phyloP scores from a whole-genome alignment of 495 filamentous ascomycete species.

The Neurospora sp. region DNA sequence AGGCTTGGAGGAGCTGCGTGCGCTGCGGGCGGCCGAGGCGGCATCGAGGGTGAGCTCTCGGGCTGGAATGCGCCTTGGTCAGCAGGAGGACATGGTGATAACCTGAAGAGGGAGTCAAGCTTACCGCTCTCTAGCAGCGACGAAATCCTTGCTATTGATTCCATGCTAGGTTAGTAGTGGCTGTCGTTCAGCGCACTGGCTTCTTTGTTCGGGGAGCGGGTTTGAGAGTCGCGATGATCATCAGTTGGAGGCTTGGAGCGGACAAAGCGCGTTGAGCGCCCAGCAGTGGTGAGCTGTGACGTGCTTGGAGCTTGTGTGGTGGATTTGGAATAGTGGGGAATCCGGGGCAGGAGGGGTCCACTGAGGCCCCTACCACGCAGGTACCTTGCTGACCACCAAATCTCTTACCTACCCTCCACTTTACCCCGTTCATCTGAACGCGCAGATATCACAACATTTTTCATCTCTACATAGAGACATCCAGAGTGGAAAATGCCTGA shows the following conservation, averaged over 20 bases:
- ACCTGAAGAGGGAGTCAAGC: conserved; percentile 5
- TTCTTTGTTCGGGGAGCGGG: not conserved
- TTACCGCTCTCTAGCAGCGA: conserved; percentile 85
- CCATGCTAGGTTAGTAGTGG: conserved; percentile 41
- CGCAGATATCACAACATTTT: not conserved
- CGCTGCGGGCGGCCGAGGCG: conserved; percentile 62
- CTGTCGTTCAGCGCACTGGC: conserved; percentile 2
- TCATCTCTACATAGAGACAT: not conserved
- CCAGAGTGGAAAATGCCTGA: not conserved
- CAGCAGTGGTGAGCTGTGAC: not conserved
- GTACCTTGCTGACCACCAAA: not conserved
- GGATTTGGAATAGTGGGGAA: not conserved
- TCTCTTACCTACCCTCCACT: not conserved
- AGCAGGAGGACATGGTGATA: conserved; percentile 3
- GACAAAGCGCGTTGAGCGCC: not conserved
- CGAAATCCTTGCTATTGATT: conserved; percentile 92
- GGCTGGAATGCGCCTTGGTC: conserved; percentile 41
- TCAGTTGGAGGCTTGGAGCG: not conserved
- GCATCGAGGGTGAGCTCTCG: conserved; percentile 96
- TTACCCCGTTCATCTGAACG: not conserved
- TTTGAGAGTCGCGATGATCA: not conserved
- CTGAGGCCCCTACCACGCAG: not conserved
- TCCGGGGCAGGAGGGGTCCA: not conserved
- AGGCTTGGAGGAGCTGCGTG: conserved; percentile 38
- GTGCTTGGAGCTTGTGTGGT: not conserved